Evolutionary conservation across 73 alveolate species (phyloP).

Genomic region (Paramecium biaurelia): DNA sequence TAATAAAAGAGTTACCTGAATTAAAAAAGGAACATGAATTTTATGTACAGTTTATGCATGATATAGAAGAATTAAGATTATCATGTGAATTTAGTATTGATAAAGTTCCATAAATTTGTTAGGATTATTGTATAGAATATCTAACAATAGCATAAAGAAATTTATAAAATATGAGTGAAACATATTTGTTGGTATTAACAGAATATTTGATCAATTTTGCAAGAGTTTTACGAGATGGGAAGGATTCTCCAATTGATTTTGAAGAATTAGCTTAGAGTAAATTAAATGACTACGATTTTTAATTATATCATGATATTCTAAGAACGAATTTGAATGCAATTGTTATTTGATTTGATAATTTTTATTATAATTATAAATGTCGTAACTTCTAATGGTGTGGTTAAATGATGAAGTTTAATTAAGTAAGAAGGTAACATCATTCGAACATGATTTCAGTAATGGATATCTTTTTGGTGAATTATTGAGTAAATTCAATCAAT

Average conservation of each 20-base stretch:
- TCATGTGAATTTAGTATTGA: background rate
- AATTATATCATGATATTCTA: background rate
- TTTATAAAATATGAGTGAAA: background rate
- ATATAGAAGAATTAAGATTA: conserved; percentile 13
- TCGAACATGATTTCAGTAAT: conserved; percentile 94
- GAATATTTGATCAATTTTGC: conserved; percentile 19
- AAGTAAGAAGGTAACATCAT: conserved; percentile 80
- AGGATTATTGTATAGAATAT: background rate
- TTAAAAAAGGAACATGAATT: conserved; percentile 19
- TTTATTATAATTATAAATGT: conserved; percentile 63
- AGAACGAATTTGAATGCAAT: conserved; percentile 24
- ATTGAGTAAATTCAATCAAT: conserved; percentile 90
- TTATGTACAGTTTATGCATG: background rate
- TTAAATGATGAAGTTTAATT: conserved; percentile 90
- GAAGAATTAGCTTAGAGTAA: conserved; percentile 40
- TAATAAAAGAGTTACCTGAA: background rate
- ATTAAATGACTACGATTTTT: conserved; percentile 11
- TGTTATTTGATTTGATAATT: conserved; percentile 11
- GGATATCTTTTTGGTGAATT: conserved; percentile 97
- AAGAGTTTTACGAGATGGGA: background rate
- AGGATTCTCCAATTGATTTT: background rate
- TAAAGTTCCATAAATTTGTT: background rate
- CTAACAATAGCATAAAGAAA: background rate
- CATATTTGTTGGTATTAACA: background rate
- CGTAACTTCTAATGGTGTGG: conserved; percentile 84